phyloP scores from a whole-genome alignment of 176 grass and related monocot species.

The Eragrostis nindensis region DNA sequence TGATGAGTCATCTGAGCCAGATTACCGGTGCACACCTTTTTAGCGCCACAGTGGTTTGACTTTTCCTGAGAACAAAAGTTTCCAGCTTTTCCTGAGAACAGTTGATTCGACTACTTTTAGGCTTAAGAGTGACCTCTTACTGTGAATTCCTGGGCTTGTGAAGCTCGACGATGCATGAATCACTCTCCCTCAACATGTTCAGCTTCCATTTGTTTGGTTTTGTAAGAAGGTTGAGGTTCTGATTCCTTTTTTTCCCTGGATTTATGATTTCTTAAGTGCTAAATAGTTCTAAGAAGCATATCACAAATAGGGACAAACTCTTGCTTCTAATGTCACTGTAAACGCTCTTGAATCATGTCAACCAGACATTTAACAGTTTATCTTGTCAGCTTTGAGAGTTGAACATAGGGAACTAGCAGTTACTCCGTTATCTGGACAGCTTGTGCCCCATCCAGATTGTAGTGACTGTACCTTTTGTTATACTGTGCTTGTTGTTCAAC shows the following conservation, averaged over 20 bases:
- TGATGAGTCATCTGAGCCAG: slow-evolving; percentile 21
- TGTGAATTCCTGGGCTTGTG: too few relatives aligned
- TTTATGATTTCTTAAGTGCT: not conserved
- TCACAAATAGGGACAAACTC: not conserved
- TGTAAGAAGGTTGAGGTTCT: not conserved
- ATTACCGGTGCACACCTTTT: too few relatives aligned
- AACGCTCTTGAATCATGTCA: slow-evolving; percentile 1
- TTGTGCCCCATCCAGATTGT: slow-evolving; percentile 18
- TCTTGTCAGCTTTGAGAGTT: slow-evolving; percentile 8
- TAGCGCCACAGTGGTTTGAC: slow-evolving; percentile 2
- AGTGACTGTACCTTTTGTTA: slow-evolving; percentile 5
- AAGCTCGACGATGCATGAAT: not conserved
- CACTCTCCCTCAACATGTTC: not conserved
- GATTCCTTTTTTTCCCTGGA: not conserved
- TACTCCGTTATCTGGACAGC: not conserved
- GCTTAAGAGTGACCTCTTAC: too few relatives aligned
- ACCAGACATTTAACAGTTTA: slow-evolving; percentile 4
- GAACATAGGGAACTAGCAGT: not conserved
- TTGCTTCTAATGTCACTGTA: slow-evolving; percentile 6
- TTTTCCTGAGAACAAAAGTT: not conserved
- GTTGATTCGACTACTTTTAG: slow-evolving; percentile 1
- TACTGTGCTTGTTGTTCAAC: not conserved
- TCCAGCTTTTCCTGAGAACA: slow-evolving; percentile 7
- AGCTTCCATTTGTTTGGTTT: not conserved
- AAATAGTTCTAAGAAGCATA: slow-evolving; percentile 3